Percentiles rank a stretch among this genome's conserved stretches.
phyloP scores from a whole-genome alignment of 148 eudicot species.

The Simmondsia chinensis region DNA sequence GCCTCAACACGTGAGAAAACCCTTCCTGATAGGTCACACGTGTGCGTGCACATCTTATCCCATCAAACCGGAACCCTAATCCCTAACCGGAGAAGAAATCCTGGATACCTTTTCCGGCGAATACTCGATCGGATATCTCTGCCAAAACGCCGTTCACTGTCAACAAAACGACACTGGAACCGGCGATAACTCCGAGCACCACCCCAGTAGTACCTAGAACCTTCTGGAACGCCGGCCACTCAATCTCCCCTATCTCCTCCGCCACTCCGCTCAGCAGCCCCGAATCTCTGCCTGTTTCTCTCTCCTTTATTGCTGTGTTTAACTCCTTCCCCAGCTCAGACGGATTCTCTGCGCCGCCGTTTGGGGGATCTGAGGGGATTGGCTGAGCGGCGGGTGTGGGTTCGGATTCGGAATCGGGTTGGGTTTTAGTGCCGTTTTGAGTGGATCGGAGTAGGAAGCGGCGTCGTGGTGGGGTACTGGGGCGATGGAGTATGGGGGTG shows the following conservation, averaged over 20 bases:
- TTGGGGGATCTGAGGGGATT: no score
- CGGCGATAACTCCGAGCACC: conserved; percentile 76
- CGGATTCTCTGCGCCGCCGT: conserved; percentile 4
- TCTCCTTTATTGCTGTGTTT: conserved; percentile 57
- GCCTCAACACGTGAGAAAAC: no score
- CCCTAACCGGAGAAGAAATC: conserved; percentile 55
- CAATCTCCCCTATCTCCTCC: conserved; percentile 71
- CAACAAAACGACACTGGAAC: conserved; percentile 83
- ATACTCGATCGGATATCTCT: conserved; percentile 73
- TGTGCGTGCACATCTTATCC: no score
- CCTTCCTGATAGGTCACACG: no score
- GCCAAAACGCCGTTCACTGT: conserved; percentile 86
- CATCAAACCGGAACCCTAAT: no score
- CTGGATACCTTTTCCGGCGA: conserved; percentile 83
- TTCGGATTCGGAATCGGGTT: no score
- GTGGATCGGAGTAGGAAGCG: no score
- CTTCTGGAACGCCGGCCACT: conserved; percentile 76
- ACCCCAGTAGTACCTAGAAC: conserved; percentile 76
- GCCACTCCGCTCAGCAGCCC: conserved; percentile 48
- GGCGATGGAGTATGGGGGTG: no score
- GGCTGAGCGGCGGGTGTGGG: no score
- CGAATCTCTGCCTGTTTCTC: conserved; percentile 8
- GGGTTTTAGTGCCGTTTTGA: no score
- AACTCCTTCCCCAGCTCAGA: conserved; percentile 60
- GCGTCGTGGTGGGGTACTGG: no score